phyloP scores from a whole-genome alignment of 306 rosid genomes.

The Macrotyloma uniflorum region DNA sequence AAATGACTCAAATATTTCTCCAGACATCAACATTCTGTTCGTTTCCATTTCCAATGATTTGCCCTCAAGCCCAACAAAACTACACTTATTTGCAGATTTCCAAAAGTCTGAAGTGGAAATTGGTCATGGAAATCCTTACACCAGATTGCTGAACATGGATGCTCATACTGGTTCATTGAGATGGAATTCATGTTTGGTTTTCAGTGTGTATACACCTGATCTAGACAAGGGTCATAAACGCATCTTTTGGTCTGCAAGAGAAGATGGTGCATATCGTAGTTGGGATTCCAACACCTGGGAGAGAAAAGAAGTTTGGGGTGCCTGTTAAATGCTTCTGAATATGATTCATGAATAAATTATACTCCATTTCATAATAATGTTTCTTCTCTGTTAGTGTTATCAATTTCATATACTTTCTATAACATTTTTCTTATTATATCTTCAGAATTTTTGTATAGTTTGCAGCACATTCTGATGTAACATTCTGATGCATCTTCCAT shows the following conservation, averaged over 20 bases:
- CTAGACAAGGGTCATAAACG: neutral
- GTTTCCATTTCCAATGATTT: neutral
- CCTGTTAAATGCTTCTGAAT: too few species aligned
- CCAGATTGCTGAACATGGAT: neutral
- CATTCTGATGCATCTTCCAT: too few species aligned
- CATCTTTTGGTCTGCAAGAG: neutral
- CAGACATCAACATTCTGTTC: neutral
- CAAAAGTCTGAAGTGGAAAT: neutral
- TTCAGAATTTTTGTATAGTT: too few species aligned
- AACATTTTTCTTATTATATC: too few species aligned
- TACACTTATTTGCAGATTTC: neutral
- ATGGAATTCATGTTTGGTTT: neutral
- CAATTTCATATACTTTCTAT: too few species aligned
- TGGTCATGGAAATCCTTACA: neutral
- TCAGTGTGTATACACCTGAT: neutral
- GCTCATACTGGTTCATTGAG: neutral
- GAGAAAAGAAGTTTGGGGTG: too few species aligned
- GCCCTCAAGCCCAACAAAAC: neutral
- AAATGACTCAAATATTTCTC: neutral
- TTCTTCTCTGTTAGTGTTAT: too few species aligned
- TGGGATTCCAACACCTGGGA: too few species aligned
- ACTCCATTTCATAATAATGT: too few species aligned
- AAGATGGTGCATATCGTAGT: too few species aligned
- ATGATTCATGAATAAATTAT: too few species aligned
- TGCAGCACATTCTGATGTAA: too few species aligned